Percentiles rank a stretch among this genome's conserved stretches.
phyloP scores from a whole-genome alignment of 1,284 basidiomycete genomes.

The Leccinum pallidistipes region DNA sequence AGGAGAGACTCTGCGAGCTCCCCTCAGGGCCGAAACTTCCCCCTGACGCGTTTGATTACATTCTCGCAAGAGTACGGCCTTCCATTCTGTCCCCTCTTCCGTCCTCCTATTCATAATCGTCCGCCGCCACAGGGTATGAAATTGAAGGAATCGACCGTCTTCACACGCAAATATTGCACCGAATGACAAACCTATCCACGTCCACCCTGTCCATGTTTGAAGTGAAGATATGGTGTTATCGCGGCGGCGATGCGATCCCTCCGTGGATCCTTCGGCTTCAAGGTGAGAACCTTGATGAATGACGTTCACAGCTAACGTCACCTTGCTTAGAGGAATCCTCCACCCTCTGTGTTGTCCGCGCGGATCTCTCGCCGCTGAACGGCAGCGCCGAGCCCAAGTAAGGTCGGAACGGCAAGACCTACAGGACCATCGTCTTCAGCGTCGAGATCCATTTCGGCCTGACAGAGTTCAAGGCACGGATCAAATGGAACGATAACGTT shows the following conservation, averaged over 20 bases:
- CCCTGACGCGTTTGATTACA: constrained; percentile 78
- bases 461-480: constrained; percentile 77
- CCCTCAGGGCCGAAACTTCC: constrained; percentile 72
- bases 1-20: constrained; percentile 49
- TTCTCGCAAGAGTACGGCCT: constrained; percentile 58
- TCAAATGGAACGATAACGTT: constrained; percentile 78
- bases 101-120: constrained; percentile 4
- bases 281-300: constrained; percentile 38
- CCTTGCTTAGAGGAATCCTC: constrained; percentile 58
- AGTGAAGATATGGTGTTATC: constrained; percentile 78
- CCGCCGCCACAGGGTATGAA: constrained; percentile 50
- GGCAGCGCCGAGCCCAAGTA: constrained; percentile 66
- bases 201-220: constrained; percentile 71
- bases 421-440: constrained; percentile 79
- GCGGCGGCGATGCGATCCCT: constrained; percentile 64
- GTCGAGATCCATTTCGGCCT: constrained; percentile 80
- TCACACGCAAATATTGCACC: constrained; percentile 59
- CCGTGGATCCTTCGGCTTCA: constrained; percentile 69
- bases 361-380: constrained; percentile 68
- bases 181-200: constrained; percentile 59
- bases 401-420: constrained; percentile 62
- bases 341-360: constrained; percentile 73
- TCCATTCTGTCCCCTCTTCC: constrained; percentile 1
- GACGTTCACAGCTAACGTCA: neutral
- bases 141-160: constrained; percentile 78